These are phyloP conservation scores for Naganishia randhawae DNA, from an alignment of 768 basidiomycete species.

Conservation along the genomic window DNA sequence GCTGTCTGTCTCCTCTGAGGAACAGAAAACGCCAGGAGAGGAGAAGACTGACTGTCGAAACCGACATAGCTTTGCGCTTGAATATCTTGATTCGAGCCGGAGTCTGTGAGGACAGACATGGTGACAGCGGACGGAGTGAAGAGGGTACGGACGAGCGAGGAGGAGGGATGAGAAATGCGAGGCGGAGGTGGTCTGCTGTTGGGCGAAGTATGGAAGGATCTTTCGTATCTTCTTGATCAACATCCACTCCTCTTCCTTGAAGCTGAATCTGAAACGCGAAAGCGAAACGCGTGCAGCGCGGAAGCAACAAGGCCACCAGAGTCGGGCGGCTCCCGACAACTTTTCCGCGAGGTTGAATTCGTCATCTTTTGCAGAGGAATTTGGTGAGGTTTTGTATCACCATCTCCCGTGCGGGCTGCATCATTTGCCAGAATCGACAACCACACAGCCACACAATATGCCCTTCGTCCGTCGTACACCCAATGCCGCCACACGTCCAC, in stretches of 20 bases:
- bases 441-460: background rate
- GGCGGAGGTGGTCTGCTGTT: background rate
- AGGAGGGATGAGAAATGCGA: background rate
- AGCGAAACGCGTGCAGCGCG: slow-evolving; percentile 2
- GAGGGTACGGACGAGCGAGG: background rate
- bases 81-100: slow-evolving; percentile 46
- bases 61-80: slow-evolving; percentile 90
- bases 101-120: slow-evolving; percentile 18
- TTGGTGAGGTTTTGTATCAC: background rate
- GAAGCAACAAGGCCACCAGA: background rate
- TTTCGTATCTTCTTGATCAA: background rate
- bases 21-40: background rate
- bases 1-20: background rate
- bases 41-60: slow-evolving; percentile 64
- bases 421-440: background rate
- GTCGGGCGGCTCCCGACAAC: too few species aligned
- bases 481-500: background rate
- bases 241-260: background rate
- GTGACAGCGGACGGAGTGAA: too few species aligned
- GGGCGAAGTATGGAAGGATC: background rate
- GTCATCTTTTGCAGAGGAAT: background rate
- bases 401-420: too few species aligned
- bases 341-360: slow-evolving; percentile 1
- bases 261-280: slow-evolving; percentile 8
- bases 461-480: slow-evolving; percentile 22